phyloP scores from a whole-genome alignment of 306 rosid species.

The Ormosia semicastrata region DNA sequence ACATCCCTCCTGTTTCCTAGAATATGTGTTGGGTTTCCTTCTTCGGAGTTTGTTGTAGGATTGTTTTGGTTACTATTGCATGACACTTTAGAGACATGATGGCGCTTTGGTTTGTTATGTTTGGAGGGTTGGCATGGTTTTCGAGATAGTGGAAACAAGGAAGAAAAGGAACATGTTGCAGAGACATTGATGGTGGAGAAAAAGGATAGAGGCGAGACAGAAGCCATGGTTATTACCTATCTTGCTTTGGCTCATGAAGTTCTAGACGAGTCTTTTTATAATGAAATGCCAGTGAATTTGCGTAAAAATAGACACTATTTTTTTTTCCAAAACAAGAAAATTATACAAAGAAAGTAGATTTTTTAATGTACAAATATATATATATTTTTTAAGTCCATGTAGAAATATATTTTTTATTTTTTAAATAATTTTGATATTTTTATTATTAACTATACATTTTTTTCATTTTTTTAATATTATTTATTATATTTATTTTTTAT shows the following conservation, averaged over 20 bases:
- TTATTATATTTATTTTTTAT: too few relatives aligned
- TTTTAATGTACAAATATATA: too few relatives aligned
- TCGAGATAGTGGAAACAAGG: not conserved
- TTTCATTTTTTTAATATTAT: too few relatives aligned
- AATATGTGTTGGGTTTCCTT: not conserved
- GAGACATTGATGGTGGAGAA: not conserved
- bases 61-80: constrained; percentile 32
- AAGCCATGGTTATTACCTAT: constrained; percentile 30
- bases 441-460: too few relatives aligned
- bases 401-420: too few relatives aligned
- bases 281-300: too few relatives aligned
- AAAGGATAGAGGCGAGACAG: constrained; percentile 9
- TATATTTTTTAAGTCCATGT: too few relatives aligned
- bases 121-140: constrained; percentile 13
- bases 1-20: constrained; percentile 51
- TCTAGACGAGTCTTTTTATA: constrained; percentile 26
- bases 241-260: not conserved
- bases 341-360: too few relatives aligned
- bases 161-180: not conserved
- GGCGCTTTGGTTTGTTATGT: constrained; percentile 4
- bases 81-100: not conserved
- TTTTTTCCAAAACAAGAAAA: too few relatives aligned
- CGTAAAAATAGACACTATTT: too few relatives aligned
- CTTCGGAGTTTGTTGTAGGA: not conserved
- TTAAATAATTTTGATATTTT: too few relatives aligned